Conservation (phyloP, 257 asterid species). For the Apocynum venetum region DNA sequence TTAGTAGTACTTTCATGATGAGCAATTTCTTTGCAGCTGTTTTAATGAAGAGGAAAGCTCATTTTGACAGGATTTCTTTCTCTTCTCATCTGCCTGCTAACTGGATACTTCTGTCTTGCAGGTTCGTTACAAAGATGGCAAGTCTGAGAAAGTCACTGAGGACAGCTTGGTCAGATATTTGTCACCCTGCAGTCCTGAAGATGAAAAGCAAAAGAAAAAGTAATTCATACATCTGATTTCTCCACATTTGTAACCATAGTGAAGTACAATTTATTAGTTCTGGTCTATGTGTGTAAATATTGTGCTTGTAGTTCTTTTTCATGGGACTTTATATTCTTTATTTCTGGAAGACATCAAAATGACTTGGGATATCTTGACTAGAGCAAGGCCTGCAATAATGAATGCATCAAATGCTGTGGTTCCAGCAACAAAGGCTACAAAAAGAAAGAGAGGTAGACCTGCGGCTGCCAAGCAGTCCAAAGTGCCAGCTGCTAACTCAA, state of each 20-base stretch:
- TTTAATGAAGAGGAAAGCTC: not conserved
- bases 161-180: not conserved
- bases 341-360: not conserved
- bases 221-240: not conserved
- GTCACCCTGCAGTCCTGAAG: not conserved
- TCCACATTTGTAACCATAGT: not conserved
- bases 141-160: not conserved
- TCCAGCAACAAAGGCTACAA: not conserved
- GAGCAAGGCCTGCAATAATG: not conserved
- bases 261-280: not conserved
- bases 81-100: not conserved
- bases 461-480: not conserved
- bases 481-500: not conserved
- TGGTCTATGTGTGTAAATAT: not conserved
- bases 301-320: not conserved
- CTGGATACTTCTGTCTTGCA: not conserved
- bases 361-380: not conserved
- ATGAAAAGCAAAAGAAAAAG: not conserved
- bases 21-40: not conserved
- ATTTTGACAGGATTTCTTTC: not conserved
- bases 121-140: constrained; percentile 1
- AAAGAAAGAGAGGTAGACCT: not conserved
- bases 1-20: not conserved
- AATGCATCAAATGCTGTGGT: not conserved
- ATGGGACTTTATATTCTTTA: not conserved